Percentiles rank a stretch among this genome's conserved stretches.
Evolutionary conservation across 495 filamentous ascomycete species (phyloP).

Genomic region (Hyaloscypha hepaticicola): DNA sequence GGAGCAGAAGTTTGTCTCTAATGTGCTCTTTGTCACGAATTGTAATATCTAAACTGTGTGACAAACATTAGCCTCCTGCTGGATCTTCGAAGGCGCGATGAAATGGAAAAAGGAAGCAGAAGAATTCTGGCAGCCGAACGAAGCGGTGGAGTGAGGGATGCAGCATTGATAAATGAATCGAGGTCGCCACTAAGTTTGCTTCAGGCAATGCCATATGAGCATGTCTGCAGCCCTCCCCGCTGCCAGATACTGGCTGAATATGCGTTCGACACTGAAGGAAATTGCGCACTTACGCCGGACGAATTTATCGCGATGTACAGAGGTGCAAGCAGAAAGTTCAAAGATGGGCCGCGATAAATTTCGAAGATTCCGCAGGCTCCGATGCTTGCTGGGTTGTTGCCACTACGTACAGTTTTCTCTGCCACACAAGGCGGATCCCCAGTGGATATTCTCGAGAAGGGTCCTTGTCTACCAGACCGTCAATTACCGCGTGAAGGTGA

Average conservation of each 20-base stretch:
- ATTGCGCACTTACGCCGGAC: slow-evolving; percentile 21
- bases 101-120: slow-evolving; percentile 21
- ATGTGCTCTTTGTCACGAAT: slow-evolving; percentile 18
- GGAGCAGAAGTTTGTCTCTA: slow-evolving; percentile 11
- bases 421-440: slow-evolving; percentile 5
- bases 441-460: slow-evolving; percentile 23
- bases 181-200: neutral
- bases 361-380: slow-evolving; percentile 2
- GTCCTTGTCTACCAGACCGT: slow-evolving; percentile 15
- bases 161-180: neutral
- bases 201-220: neutral
- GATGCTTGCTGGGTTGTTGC: slow-evolving; percentile 6
- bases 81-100: neutral
- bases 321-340: slow-evolving; percentile 1
- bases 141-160: neutral
- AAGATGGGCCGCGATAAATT: neutral
- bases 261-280: slow-evolving; percentile 6
- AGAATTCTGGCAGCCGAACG: slow-evolving; percentile 4
- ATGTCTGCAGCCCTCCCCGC: neutral
- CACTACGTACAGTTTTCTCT: slow-evolving; percentile 1
- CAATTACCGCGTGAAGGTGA: slow-evolving; percentile 18
- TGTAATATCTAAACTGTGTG: slow-evolving; percentile 26
- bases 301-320: slow-evolving; percentile 10
- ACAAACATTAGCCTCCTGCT: slow-evolving; percentile 30
- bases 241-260: slow-evolving; percentile 10